phyloP scores from a whole-genome alignment of 2,329 filamentous ascomycete species.

The Fusarium cicatricum region DNA sequence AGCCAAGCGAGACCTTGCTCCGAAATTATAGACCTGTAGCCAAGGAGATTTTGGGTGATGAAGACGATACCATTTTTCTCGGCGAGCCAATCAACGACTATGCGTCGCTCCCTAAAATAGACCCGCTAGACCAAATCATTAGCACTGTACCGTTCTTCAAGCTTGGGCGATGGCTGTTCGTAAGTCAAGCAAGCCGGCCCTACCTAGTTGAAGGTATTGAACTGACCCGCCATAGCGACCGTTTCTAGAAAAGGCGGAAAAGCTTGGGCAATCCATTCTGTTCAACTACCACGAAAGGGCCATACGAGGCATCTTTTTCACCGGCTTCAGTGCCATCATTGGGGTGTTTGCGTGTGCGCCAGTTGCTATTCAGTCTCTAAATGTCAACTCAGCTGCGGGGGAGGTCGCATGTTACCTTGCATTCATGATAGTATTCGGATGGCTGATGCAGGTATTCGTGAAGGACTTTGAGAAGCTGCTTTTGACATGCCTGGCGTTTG shows the following conservation, averaged over 20 bases:
- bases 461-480: conserved; percentile 13
- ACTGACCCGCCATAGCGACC: conserved; percentile 5
- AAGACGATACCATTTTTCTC: neutral
- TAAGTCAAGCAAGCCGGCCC: neutral
- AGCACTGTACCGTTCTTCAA: neutral
- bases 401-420: conserved; percentile 23
- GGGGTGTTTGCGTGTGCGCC: conserved; percentile 20
- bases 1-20: conserved; percentile 8
- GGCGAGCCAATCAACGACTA: conserved; percentile 10
- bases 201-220: neutral
- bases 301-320: conserved; percentile 2
- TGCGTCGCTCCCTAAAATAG: neutral
- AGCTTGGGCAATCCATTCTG: neutral
- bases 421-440: conserved; percentile 25
- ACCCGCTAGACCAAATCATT: conserved; percentile 15
- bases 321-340: conserved; percentile 3
- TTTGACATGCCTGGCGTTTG: conserved; percentile 10
- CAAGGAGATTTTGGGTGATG: neutral
- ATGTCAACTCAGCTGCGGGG: conserved; percentile 10
- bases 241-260: neutral
- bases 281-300: neutral
- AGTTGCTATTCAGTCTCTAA: conserved; percentile 21
- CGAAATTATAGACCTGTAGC: neutral
- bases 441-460: conserved; percentile 10
- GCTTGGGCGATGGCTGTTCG: neutral